Evolutionary conservation across 2,329 filamentous ascomycete genomes (phyloP).

Genomic region (Apiospora pterosperma): DNA sequence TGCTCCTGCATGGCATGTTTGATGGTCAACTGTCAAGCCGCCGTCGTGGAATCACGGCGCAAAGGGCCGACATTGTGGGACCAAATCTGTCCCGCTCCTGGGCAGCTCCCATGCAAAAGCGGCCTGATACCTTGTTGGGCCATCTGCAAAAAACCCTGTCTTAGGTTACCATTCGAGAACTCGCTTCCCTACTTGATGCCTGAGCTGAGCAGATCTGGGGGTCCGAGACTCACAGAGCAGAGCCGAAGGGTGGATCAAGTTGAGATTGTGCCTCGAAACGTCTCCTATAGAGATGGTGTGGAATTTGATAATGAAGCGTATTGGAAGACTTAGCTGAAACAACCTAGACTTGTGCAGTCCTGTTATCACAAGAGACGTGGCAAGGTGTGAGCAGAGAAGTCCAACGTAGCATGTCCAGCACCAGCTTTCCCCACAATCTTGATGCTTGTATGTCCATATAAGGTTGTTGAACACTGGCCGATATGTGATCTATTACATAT

Average conservation of each 20-base stretch:
- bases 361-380: not conserved
- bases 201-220: not conserved
- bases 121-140: not conserved
- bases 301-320: too few relatives aligned
- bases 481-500: not conserved
- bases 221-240: not conserved
- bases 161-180: not conserved
- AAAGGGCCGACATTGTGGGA: not conserved
- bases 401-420: too few relatives aligned
- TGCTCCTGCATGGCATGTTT: not conserved
- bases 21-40: not conserved
- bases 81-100: not conserved
- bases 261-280: not conserved
- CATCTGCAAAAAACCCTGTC: not conserved
- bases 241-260: not conserved
- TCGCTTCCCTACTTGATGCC: not conserved
- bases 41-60: conserved; percentile 1
- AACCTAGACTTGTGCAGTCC: not conserved
- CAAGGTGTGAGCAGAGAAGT: not conserved
- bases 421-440: too few relatives aligned
- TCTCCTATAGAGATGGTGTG: not conserved
- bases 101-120: not conserved
- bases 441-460: not conserved
- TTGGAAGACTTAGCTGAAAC: not conserved
- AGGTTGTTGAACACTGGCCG: not conserved